Percentiles rank a stretch among this genome's conserved stretches.
These are phyloP conservation scores for Fusarium globosum DNA, from an alignment of 2,329 filamentous ascomycete genomes.

Conservation along the genomic window DNA sequence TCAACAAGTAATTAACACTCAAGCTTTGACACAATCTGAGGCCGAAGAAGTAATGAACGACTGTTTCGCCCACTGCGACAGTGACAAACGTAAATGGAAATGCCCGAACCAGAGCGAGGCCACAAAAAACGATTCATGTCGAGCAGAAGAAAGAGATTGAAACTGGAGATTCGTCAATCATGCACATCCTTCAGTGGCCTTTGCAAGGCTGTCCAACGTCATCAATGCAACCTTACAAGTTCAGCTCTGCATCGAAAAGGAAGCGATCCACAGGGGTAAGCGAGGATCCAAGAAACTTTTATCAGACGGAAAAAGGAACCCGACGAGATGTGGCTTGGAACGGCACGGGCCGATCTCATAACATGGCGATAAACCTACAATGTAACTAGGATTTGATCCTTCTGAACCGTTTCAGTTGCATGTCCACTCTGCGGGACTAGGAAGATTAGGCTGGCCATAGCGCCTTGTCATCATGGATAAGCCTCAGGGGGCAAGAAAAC, in stretches of 20 bases:
- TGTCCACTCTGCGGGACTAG: background rate
- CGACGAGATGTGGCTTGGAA: background rate
- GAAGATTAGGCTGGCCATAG: background rate
- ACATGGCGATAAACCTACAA: background rate
- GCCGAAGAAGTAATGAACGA: background rate
- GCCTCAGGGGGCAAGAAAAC: too few relatives aligned
- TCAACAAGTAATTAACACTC: rapidly evolving
- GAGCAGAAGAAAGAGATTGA: background rate
- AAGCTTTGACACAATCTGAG: too few relatives aligned
- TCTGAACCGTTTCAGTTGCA: background rate
- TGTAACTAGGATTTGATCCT: constrained; percentile 5
- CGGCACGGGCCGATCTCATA: constrained; percentile 1
- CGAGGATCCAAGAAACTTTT: background rate
- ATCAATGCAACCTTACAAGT: background rate
- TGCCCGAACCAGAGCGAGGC: background rate
- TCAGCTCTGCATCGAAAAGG: background rate
- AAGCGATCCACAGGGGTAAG: background rate
- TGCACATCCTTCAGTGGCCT: background rate
- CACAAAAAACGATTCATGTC: background rate
- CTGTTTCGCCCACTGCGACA: too few relatives aligned
- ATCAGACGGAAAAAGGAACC: background rate
- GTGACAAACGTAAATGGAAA: background rate
- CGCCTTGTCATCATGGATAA: background rate
- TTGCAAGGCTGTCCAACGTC: background rate
- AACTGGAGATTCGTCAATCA: background rate